These are phyloP conservation scores for Trifolium pratense DNA, from an alignment of 306 rosid genomes.

Conservation along the genomic window DNA sequence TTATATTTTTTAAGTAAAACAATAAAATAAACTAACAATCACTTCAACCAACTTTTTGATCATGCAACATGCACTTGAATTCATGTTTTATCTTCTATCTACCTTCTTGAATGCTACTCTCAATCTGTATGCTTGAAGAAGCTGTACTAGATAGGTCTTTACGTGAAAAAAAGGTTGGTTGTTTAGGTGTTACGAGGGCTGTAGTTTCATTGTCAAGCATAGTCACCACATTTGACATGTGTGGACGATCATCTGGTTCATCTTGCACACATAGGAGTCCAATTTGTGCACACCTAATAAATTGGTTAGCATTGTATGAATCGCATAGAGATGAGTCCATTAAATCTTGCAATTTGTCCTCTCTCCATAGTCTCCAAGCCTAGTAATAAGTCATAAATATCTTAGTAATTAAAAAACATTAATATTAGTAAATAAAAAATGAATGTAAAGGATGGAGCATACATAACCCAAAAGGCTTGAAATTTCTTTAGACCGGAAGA, in stretches of 20 bases:
- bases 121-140: no score
- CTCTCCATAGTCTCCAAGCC: slow-evolving; percentile 55
- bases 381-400: no score
- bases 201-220: slow-evolving; percentile 45
- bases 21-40: no score
- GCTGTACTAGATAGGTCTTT: no score
- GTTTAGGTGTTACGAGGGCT: no score
- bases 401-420: no score
- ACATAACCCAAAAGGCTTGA: slow-evolving; percentile 55
- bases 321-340: slow-evolving; percentile 46
- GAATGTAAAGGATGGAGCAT: slow-evolving; percentile 3
- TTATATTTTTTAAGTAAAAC: no score
- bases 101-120: no score
- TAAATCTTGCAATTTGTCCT: slow-evolving; percentile 47
- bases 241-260: slow-evolving; percentile 58
- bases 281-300: slow-evolving; percentile 45
- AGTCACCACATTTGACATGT: slow-evolving; percentile 47
- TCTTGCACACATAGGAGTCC: slow-evolving; percentile 60
- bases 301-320: slow-evolving; percentile 38
- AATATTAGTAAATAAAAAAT: not conserved
- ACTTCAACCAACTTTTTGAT: no score
- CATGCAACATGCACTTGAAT: no score
- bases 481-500: slow-evolving; percentile 35
- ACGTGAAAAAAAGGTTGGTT: no score
- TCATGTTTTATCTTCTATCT: no score